A percentile compares a stretch with the other conserved stretches of the same genome.
phyloP scores from a whole-genome alignment of 2,329 filamentous ascomycete species.

The Colletotrichum gloeosporioides region DNA sequence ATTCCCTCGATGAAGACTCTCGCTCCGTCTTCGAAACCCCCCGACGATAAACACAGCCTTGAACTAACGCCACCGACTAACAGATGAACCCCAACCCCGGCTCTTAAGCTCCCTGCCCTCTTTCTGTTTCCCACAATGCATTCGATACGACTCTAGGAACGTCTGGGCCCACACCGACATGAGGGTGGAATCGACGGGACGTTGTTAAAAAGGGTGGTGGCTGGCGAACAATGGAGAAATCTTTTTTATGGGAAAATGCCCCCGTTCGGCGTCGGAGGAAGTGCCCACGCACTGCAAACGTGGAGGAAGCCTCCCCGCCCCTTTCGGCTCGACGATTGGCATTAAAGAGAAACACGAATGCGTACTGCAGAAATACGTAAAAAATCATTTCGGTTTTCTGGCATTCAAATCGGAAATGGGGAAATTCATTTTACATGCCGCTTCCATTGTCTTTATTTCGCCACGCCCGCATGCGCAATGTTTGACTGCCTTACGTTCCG shows the following conservation, averaged over 20 bases:
- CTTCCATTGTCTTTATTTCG: not conserved
- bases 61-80: constrained; percentile 21
- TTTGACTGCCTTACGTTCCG: not conserved
- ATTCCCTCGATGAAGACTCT: not conserved
- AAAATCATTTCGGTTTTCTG: constrained; percentile 17
- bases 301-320: not conserved
- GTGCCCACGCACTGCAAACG: not conserved
- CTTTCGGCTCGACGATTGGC: not conserved
- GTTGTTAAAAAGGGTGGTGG: constrained; percentile 9
- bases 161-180: constrained; percentile 19
- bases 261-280: constrained; percentile 2
- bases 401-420: constrained; percentile 21
- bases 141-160: constrained; percentile 25
- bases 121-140: constrained; percentile 8
- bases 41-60: not conserved
- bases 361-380: constrained; percentile 19
- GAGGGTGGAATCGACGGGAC: constrained; percentile 23
- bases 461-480: not conserved
- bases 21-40: not conserved
- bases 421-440: not conserved
- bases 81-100: constrained; percentile 49
- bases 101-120: constrained; percentile 32
- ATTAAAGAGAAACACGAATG: constrained; percentile 17
- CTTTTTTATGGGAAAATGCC: constrained; percentile 8
- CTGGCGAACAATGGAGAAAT: constrained; percentile 19